Base-by-base conservation (phyloP, 495 filamentous ascomycete species). In the Amphirosellinia nigrospora region DNA sequence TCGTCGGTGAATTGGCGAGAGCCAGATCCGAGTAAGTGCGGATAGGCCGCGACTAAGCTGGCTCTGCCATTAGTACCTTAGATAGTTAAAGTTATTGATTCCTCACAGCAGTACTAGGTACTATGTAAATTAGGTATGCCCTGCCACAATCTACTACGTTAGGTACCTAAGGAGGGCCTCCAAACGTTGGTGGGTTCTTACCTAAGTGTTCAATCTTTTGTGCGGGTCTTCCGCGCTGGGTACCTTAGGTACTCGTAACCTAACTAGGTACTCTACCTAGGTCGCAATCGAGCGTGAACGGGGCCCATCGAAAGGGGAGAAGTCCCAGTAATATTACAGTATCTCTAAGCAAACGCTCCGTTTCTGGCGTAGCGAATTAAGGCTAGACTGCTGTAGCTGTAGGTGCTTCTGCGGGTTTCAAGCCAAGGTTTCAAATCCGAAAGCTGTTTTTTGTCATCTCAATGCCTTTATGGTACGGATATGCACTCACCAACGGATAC, bases 151-250 rank as follows among this genome's bases (percentile, higher is more conserved):
- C n/a, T n/a, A n/a, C n/a, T n/a, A n/a, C n/a, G n/a, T n/a, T n/a
- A n/a, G n/a, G n/a, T n/a, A 36, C 34, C 34, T 36, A 3, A 36
- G 34, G 34, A 7, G 34, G 34, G 34, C 34, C 34, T 36, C 34
- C 34, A 7, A 36, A 7, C 46, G 6, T 13, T 9, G 21, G 46
- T 50, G n/a, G 46, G 21, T 50, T 21, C 34, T 36, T 36, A 46
- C 28, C 10, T 15, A 56, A 34, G 52, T 34, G 52, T 19, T 56
- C 34, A 8, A 28, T 39, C 34, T 34, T n/a, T n/a, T n/a, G n/a
- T n/a, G n/a, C 56, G 56, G 34, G n/a, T 60, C 56, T 23, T 60
- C 56, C 56, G 56, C 56, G 56, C 56, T 9, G 19, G 30, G 8
- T 3, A 36, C 15, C 52, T 10, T 2, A n/a, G 7, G 45, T 48